phyloP scores from a whole-genome alignment of 2,329 filamentous ascomycete genomes.

The Tricladium varicosporioides region DNA sequence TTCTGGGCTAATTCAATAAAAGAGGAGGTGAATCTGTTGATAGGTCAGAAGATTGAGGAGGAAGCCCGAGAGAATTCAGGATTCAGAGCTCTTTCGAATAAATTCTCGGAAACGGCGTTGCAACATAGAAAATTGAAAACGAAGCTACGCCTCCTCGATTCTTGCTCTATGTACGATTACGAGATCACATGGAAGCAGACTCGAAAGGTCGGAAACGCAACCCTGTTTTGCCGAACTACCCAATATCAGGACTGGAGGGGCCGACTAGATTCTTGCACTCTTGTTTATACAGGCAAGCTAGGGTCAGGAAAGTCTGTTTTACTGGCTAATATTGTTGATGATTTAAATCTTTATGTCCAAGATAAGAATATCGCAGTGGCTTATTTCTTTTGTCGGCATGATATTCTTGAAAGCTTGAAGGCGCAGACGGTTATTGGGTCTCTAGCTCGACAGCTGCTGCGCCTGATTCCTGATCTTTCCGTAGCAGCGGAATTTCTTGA shows the following conservation, averaged over 20 bases:
- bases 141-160: conserved; percentile 34
- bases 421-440: conserved; percentile 34
- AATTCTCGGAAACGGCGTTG: conserved; percentile 19
- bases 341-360: conserved; percentile 31
- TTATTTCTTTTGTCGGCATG: conserved; percentile 38
- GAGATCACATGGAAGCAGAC: conserved; percentile 41
- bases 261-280: conserved; percentile 25
- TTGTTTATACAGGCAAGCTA: conserved; percentile 40
- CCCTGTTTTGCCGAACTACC: conserved; percentile 20
- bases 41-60: conserved; percentile 26
- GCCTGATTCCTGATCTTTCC: conserved; percentile 25
- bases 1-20: no score
- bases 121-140: conserved; percentile 17
- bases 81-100: conserved; percentile 25
- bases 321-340: conserved; percentile 43
- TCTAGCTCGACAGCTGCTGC: conserved; percentile 38
- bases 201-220: conserved; percentile 40
- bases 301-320: conserved; percentile 46
- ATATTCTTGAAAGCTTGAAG: conserved; percentile 32
- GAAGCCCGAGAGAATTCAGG: conserved; percentile 25
- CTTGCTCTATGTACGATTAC: conserved; percentile 42
- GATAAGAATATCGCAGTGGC: conserved; percentile 19
- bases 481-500: neutral
- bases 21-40: conserved; percentile 34
- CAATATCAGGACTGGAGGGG: conserved; percentile 34